A percentile compares a stretch with the other conserved stretches of the same genome.
Conservation (phyloP, 1,284 basidiomycete genomes). For the Tremellales sp. region DNA sequence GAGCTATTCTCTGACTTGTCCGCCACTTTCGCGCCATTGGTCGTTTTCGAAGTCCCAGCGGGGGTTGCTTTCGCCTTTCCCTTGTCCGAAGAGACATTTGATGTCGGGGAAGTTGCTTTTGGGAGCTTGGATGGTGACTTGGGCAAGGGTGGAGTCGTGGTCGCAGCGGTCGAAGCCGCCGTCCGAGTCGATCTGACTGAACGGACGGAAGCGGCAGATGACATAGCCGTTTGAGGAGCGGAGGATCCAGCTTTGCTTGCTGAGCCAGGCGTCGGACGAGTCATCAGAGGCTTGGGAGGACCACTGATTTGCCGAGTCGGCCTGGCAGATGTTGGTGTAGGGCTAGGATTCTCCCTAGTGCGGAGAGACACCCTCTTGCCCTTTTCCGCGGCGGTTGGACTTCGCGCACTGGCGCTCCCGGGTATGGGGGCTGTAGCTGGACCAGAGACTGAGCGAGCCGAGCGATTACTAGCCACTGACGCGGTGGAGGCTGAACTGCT, state of each 20-base stretch:
- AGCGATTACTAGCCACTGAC: constrained; percentile 13
- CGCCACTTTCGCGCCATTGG: too few species aligned
- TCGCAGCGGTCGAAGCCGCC: neutral
- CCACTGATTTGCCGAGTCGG: neutral
- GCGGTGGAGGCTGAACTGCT: constrained; percentile 28
- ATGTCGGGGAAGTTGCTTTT: too few species aligned
- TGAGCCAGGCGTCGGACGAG: neutral
- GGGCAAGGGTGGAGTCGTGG: too few species aligned
- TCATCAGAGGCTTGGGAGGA: neutral
- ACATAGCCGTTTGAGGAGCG: neutral
- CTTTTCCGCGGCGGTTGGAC: constrained; percentile 28
- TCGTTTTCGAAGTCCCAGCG: neutral
- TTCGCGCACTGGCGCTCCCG: constrained; percentile 18
- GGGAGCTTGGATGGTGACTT: too few species aligned
- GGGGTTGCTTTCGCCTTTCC: neutral
- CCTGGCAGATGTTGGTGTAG: too few species aligned
- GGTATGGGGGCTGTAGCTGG: neutral
- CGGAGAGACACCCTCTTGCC: constrained; percentile 24
- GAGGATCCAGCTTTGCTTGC: neutral
- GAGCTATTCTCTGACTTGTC: too few species aligned
- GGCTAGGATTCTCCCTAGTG: neutral
- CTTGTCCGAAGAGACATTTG: neutral
- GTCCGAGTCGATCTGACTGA: too few species aligned
- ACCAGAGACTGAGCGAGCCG: constrained; percentile 4
- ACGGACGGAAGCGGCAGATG: too few species aligned